Conservation (phyloP, 208 protist genomes). For the Phytomonas francai region DNA sequence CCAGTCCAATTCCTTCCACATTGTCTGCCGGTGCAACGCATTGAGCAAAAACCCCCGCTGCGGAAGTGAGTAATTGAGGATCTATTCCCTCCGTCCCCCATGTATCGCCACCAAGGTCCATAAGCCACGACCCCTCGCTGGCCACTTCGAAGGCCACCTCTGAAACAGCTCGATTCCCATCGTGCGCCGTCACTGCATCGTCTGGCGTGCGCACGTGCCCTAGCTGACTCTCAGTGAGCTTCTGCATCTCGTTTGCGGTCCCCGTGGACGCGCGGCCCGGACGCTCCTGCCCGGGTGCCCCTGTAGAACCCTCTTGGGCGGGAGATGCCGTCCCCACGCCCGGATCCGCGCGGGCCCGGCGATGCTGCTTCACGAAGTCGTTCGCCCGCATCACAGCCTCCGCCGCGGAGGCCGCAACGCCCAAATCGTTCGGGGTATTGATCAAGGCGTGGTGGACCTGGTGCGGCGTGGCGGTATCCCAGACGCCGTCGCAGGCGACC, state of each 20-base stretch:
- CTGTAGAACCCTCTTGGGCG: slow-evolving; percentile 3
- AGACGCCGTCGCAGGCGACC: slow-evolving; percentile 80
- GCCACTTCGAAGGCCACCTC: slow-evolving; percentile 11
- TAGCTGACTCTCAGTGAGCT: too few relatives aligned
- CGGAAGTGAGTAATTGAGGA: slow-evolving; percentile 41
- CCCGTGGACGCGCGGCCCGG: too few relatives aligned
- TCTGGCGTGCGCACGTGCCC: too few relatives aligned
- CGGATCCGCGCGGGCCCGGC: slow-evolving; percentile 20
- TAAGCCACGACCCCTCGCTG: slow-evolving; percentile 2
- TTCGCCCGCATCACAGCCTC: slow-evolving; percentile 36
- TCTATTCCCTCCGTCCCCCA: too few relatives aligned
- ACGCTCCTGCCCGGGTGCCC: slow-evolving; percentile 1
- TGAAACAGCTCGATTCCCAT: slow-evolving; percentile 11
- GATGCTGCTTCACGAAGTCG: slow-evolving; percentile 28
- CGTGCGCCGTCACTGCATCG: too few relatives aligned
- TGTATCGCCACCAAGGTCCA: slow-evolving; percentile 8
- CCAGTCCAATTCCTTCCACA: slow-evolving; percentile 65
- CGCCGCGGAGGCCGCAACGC: slow-evolving; percentile 38
- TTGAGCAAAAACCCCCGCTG: slow-evolving; percentile 64
- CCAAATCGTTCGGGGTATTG: slow-evolving; percentile 60
- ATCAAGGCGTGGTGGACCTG: slow-evolving; percentile 66
- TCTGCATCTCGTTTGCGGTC: too few relatives aligned
- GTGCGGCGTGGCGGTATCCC: slow-evolving; percentile 69
- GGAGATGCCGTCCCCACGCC: not conserved
- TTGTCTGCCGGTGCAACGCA: slow-evolving; percentile 66